phyloP scores from a whole-genome alignment of 2,329 filamentous ascomycete species.

The Fusarium haematococcum region DNA sequence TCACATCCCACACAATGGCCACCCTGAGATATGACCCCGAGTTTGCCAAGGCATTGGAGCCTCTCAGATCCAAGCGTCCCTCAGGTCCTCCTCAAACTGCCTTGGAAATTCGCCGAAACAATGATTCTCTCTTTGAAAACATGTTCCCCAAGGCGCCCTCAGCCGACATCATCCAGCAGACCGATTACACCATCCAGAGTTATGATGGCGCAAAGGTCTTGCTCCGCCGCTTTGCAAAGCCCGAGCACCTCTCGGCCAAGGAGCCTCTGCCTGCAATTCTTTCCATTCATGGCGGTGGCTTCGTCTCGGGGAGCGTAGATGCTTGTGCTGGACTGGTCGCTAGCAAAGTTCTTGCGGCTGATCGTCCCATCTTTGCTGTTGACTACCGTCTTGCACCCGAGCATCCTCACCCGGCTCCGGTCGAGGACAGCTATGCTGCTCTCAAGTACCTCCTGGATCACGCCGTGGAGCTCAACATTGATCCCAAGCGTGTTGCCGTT shows the following conservation, averaged over 20 bases:
- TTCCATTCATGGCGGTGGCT: conserved; percentile 32
- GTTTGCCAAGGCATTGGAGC: conserved; percentile 30
- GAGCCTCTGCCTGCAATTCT: conserved; percentile 30
- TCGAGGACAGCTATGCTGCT: conserved; percentile 35
- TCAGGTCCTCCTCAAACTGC: conserved; percentile 17
- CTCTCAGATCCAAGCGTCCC: conserved; percentile 18
- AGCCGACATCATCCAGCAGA: conserved; percentile 13
- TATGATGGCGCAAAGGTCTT: conserved; percentile 24
- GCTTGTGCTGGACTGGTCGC: conserved; percentile 6
- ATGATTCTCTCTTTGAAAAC: conserved; percentile 11
- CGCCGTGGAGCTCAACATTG: conserved; percentile 29
- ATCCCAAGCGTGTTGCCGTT: conserved; percentile 26
- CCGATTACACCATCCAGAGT: conserved; percentile 22
- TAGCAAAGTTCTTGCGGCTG: not conserved
- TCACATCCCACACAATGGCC: conserved; percentile 11
- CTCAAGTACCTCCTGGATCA: conserved; percentile 28
- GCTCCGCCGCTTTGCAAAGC: conserved; percentile 27
- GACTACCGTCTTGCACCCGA: conserved; percentile 40
- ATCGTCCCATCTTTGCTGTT: conserved; percentile 33
- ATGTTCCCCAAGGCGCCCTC: conserved; percentile 12
- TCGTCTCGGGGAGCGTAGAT: conserved; percentile 21
- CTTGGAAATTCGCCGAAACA: conserved; percentile 19
- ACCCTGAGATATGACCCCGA: conserved; percentile 32
- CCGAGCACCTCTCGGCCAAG: conserved; percentile 3
- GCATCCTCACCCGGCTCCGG: conserved; percentile 16